Conservation (phyloP, 108 stramenopile genomes). For the Nitzschia palea region DNA sequence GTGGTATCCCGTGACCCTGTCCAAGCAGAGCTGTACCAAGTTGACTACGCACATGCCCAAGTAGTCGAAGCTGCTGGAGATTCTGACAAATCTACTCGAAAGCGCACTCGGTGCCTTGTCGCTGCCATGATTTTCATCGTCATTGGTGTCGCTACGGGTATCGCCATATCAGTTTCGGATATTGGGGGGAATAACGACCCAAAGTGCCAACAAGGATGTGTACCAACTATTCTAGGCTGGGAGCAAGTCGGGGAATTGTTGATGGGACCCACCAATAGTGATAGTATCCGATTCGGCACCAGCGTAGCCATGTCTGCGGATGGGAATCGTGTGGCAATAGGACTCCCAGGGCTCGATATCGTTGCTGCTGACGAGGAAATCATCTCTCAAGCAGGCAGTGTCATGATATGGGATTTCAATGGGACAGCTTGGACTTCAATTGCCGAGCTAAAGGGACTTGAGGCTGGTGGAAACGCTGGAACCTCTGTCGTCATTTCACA, state of each 20-base stretch:
- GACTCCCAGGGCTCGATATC: conserved; percentile 23
- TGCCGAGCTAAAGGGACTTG: background rate
- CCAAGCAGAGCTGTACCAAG: conserved; percentile 28
- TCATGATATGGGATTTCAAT: conserved; percentile 24
- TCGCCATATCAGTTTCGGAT: conserved; percentile 12
- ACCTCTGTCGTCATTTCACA: conserved; percentile 28
- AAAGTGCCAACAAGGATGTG: background rate
- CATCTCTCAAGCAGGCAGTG: conserved; percentile 10
- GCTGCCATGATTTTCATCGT: background rate
- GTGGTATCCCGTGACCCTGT: conserved; percentile 18
- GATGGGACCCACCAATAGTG: conserved; percentile 26
- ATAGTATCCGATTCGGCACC: conserved; percentile 32
- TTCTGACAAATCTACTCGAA: background rate
- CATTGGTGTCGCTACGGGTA: conserved; percentile 4
- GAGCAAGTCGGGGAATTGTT: conserved; percentile 21
- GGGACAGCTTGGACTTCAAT: conserved; percentile 21
- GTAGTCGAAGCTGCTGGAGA: conserved; percentile 8
- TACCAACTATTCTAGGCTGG: conserved; percentile 22
- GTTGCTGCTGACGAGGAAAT: background rate
- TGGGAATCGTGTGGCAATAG: conserved; percentile 35
- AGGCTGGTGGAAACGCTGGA: conserved; percentile 19
- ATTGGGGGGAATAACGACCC: background rate
- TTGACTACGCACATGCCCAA: conserved; percentile 12
- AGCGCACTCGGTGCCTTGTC: conserved; percentile 6
- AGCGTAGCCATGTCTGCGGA: conserved; percentile 31